Evolutionary conservation across 345 rosid species (phyloP).

Genomic region (Salix brachista): DNA sequence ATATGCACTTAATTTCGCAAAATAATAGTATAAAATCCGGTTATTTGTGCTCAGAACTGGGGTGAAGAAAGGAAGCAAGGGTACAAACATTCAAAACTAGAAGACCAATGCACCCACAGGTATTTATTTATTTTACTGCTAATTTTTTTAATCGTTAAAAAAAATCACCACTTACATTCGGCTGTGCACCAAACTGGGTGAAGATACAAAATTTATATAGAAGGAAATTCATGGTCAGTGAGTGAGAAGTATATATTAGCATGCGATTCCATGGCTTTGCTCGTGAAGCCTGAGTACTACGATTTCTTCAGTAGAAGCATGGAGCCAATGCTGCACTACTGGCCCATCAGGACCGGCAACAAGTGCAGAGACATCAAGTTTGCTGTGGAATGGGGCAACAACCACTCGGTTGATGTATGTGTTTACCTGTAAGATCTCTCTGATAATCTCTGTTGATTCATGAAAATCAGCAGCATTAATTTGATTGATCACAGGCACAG

Average conservation of each 20-base stretch:
- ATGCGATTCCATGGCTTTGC: constrained; percentile 57
- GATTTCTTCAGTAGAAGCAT: constrained; percentile 62
- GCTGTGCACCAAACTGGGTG: no score
- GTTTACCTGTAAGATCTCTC: neutral
- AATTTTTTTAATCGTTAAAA: no score
- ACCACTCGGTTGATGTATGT: constrained; percentile 30
- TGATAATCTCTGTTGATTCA: neutral
- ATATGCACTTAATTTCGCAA: neutral
- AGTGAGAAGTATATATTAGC: constrained; percentile 77
- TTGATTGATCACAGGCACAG: constrained; percentile 24
- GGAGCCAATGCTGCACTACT: constrained; percentile 60
- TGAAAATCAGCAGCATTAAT: neutral
- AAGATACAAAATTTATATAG: constrained; percentile 69
- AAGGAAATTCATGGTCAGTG: constrained; percentile 81
- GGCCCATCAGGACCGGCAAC: constrained; percentile 53
- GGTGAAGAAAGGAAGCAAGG: neutral
- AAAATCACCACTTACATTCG: no score
- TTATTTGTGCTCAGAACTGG: constrained; percentile 8
- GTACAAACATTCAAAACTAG: constrained; percentile 8
- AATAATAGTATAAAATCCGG: neutral
- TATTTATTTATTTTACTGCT: neutral
- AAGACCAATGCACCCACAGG: constrained; percentile 22
- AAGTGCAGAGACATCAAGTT: constrained; percentile 55
- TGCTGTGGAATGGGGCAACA: constrained; percentile 79
- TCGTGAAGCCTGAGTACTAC: constrained; percentile 41